Conservation (phyloP, 768 basidiomycete species). For the Mycena sanguinolenta region DNA sequence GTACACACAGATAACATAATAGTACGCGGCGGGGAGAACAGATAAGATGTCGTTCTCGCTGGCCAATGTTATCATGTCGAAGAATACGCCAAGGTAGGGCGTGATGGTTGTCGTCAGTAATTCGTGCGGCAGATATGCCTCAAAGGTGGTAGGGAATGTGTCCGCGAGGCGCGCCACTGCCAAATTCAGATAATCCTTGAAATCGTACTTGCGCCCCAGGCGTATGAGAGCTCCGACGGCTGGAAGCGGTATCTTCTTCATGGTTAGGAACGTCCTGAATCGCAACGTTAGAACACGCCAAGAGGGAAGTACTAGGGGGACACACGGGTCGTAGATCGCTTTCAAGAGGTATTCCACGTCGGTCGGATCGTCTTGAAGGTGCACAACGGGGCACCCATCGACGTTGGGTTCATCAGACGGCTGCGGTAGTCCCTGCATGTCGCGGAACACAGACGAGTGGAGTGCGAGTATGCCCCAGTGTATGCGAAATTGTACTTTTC, state of each 20-base stretch:
- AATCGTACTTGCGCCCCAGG: background rate
- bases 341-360: background rate
- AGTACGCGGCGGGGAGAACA: background rate
- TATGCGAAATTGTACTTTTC: constrained; percentile 14
- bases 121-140: background rate
- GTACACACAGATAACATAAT: background rate
- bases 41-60: background rate
- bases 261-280: background rate
- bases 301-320: background rate
- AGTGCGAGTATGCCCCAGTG: constrained; percentile 23
- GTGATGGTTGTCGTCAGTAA: background rate
- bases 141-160: background rate
- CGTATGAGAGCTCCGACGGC: background rate
- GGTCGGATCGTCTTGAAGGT: background rate
- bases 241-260: background rate
- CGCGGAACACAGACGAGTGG: constrained; percentile 21
- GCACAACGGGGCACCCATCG: constrained; percentile 11
- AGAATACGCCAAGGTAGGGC: background rate
- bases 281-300: background rate
- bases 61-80: background rate
- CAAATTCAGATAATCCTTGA: background rate
- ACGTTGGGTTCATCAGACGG: constrained; percentile 4
- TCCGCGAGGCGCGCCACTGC: background rate
- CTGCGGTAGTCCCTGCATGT: constrained; percentile 16
- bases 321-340: background rate